Conservation (phyloP, 2,329 filamentous ascomycete species). For the Septoria linicola region DNA sequence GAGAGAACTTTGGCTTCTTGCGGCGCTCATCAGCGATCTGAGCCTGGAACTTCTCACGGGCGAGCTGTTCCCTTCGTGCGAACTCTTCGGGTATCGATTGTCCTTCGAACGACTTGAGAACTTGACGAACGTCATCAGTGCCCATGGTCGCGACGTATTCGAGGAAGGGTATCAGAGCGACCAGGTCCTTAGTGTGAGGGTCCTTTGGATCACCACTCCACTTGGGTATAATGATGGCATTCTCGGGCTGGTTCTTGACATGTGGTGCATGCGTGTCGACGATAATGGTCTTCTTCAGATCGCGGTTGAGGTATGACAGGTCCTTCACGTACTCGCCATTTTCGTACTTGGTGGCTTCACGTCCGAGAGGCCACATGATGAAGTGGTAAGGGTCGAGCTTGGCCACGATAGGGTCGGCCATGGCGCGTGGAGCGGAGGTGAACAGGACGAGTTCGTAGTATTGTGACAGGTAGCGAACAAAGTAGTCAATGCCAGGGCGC, state of each 20-base stretch:
- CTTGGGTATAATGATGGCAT: constrained; percentile 85
- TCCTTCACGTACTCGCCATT: constrained; percentile 98
- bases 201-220: constrained; percentile 85
- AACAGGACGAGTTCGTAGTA: constrained; percentile 98
- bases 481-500: constrained; percentile 93
- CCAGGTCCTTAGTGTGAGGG: constrained; percentile 64
- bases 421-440: constrained; percentile 79
- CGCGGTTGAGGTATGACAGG: constrained; percentile 94
- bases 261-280: constrained; percentile 83
- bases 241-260: constrained; percentile 89
- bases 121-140: constrained; percentile 74
- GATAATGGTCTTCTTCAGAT: constrained; percentile 91
- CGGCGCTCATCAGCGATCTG: constrained; percentile 68
- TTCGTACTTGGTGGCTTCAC: constrained; percentile 96
- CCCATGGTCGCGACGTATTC: constrained; percentile 97
- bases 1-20: constrained; percentile 59
- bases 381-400: constrained; percentile 95
- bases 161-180: constrained; percentile 89
- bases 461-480: constrained; percentile 91
- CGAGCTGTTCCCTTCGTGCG: constrained; percentile 78
- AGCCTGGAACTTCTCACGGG: constrained; percentile 80
- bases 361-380: constrained; percentile 90
- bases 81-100: constrained; percentile 89
- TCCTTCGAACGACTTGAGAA: constrained; percentile 58
- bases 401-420: constrained; percentile 81